Evolutionary conservation across 768 basidiomycete genomes (phyloP).

Genomic region (Fibroporia radiculosa): DNA sequence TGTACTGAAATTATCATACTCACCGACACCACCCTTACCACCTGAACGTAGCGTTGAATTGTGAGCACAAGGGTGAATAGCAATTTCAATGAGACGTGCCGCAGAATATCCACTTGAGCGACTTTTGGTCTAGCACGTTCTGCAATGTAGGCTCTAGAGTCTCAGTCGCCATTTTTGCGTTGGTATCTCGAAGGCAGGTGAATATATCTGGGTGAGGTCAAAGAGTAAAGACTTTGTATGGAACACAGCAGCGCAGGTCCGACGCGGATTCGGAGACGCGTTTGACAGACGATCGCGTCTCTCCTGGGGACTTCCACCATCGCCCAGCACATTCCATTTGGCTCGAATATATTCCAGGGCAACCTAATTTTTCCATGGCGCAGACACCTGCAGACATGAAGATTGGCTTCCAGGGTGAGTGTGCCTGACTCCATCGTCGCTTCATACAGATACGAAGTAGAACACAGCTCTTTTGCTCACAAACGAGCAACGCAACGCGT

Average conservation of each 20-base stretch:
- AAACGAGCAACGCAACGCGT: slow-evolving; percentile 85
- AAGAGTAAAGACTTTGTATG: too few species aligned
- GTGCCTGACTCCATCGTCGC: not conserved
- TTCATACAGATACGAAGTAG: slow-evolving; percentile 2
- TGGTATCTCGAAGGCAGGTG: too few species aligned
- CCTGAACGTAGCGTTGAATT: slow-evolving; percentile 37
- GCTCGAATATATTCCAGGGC: slow-evolving; percentile 3
- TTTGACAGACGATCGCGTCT: not conserved
- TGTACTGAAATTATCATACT: slow-evolving; percentile 22
- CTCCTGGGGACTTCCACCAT: too few species aligned
- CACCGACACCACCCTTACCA: slow-evolving; percentile 98
- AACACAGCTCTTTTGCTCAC: slow-evolving; percentile 67
- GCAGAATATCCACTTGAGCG: slow-evolving; percentile 98
- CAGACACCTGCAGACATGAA: slow-evolving; percentile 1
- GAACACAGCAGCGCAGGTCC: too few species aligned
- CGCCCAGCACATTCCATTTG: too few species aligned
- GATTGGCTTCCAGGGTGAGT: slow-evolving; percentile 35
- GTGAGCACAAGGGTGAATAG: slow-evolving; percentile 8
- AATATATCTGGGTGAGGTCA: too few species aligned
- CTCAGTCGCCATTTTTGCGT: slow-evolving; percentile 47
- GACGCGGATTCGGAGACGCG: too few species aligned
- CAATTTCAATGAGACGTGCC: slow-evolving; percentile 52
- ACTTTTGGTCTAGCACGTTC: slow-evolving; percentile 89
- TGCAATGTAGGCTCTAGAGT: slow-evolving; percentile 80
- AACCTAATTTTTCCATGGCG: slow-evolving; percentile 8